Percentiles rank a stretch among this genome's conserved stretches.
phyloP scores from a whole-genome alignment of 495 filamentous ascomycete species.

The Penicillium salamii region DNA sequence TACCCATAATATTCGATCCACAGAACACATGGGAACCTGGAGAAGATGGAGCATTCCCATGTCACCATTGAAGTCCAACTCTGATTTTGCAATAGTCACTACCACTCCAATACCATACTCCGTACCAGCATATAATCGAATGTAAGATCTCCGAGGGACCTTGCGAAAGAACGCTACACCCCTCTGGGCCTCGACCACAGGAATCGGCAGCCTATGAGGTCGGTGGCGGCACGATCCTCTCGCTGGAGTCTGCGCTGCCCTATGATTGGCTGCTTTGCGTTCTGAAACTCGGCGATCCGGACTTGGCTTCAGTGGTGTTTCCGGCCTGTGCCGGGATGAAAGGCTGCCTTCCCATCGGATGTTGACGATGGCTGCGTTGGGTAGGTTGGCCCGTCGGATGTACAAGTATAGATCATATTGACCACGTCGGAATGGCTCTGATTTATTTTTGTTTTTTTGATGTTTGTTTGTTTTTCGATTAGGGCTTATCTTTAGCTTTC shows the following conservation, averaged over 20 bases:
- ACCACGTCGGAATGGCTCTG: too few species aligned
- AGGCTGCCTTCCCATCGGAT: conserved; percentile 2
- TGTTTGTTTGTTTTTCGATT: too few species aligned
- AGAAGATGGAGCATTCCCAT: conserved; percentile 1
- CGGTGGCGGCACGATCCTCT: conserved; percentile 27
- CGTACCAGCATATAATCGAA: too few species aligned
- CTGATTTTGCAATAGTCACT: not conserved
- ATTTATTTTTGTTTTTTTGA: not conserved
- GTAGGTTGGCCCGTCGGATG: conserved; percentile 12
- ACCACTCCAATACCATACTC: not conserved
- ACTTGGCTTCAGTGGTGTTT: conserved; percentile 25
- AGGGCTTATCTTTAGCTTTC: too few species aligned
- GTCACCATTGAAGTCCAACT: not conserved
- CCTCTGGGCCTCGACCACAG: conserved; percentile 10
- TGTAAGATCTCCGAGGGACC: conserved; percentile 19
- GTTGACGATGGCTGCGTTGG: conserved; percentile 1
- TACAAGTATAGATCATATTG: not conserved
- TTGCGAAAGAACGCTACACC: conserved; percentile 4
- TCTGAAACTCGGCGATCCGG: conserved; percentile 32
- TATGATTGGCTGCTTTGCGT: conserved; percentile 18
- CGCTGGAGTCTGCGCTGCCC: not conserved
- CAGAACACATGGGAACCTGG: conserved; percentile 7
- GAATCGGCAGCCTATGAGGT: conserved; percentile 22
- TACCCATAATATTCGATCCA: not conserved
- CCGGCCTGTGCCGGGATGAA: conserved; percentile 26